A percentile compares a stretch with the other conserved stretches of the same genome.
phyloP scores from a whole-genome alignment of 1,284 basidiomycete genomes.

The Anthracocystis walkeri region DNA sequence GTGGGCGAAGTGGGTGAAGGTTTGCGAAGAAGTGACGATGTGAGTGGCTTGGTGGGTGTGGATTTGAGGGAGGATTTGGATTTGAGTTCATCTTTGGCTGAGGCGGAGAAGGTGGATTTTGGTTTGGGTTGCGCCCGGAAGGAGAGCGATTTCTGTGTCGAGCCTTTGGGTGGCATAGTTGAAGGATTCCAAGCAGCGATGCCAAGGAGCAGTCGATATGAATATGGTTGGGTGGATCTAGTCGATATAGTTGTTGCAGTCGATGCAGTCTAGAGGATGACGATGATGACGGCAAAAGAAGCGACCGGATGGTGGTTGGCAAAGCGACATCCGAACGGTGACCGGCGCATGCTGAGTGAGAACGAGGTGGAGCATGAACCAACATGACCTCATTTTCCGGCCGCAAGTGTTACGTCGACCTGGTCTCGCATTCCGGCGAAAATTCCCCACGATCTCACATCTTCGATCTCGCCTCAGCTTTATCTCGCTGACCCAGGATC shows the following conservation, averaged over 20 bases:
- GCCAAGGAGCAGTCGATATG: neutral
- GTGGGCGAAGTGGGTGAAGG: conserved; percentile 9
- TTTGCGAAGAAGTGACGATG: conserved; percentile 20
- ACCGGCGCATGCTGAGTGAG: conserved; percentile 13
- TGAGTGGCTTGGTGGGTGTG: conserved; percentile 20
- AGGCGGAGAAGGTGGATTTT: conserved; percentile 38
- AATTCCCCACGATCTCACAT: conserved; percentile 2
- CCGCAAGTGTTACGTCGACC: neutral
- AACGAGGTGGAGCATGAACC: conserved; percentile 17
- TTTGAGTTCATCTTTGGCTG: conserved; percentile 40
- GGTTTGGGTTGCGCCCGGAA: conserved; percentile 48
- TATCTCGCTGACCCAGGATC: neutral
- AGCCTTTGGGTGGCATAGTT: conserved; percentile 35
- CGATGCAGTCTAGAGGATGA: neutral
- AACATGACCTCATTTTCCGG: conserved; percentile 9
- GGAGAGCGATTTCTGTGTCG: conserved; percentile 38
- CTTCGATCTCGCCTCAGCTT: neutral
- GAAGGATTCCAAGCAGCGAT: neutral
- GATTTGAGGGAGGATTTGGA: conserved; percentile 21
- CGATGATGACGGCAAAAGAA: neutral
- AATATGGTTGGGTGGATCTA: neutral
- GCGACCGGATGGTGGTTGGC: no score
- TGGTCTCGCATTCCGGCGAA: neutral
- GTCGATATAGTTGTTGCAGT: neutral
- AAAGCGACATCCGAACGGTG: neutral